These are phyloP conservation scores for Beauveria australis DNA, from an alignment of 2,329 filamentous ascomycete species.

Conservation along the genomic window DNA sequence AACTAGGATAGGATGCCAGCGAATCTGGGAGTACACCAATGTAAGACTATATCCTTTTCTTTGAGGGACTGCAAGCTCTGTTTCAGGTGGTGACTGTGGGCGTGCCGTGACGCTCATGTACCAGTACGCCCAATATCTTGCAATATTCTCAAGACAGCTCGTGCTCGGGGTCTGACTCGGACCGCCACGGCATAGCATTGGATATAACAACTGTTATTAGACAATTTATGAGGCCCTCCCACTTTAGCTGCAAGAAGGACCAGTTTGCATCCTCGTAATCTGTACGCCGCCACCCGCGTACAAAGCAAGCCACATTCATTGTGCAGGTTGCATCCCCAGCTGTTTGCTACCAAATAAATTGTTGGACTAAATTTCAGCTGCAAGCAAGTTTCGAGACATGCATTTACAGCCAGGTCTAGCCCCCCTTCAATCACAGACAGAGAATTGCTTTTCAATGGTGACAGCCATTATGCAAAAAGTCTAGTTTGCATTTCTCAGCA, in stretches of 20 bases:
- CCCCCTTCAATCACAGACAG: not conserved
- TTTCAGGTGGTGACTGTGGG: not conserved
- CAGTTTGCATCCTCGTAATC: not conserved
- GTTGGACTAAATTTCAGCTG: not conserved
- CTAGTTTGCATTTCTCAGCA: not conserved
- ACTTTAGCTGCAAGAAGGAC: conserved; percentile 1
- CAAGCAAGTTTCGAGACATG: not conserved
- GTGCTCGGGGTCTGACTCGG: not conserved
- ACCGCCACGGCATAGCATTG: not conserved
- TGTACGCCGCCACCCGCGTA: too few species aligned
- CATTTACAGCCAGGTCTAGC: not conserved
- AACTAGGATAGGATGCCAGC: not conserved
- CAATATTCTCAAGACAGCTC: not conserved
- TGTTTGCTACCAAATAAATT: not conserved
- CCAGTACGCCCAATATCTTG: not conserved
- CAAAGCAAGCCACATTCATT: not conserved
- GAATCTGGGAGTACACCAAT: not conserved
- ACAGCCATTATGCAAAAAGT: too few species aligned
- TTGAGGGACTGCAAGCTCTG: not conserved
- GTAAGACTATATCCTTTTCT: not conserved
- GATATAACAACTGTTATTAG: not conserved
- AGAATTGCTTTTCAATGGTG: not conserved
- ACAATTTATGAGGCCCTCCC: not conserved
- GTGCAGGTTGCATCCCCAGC: not conserved
- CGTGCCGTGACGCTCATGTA: not conserved